Conservation (phyloP, 257 asterid species). For the Nicotiana undulata region DNA sequence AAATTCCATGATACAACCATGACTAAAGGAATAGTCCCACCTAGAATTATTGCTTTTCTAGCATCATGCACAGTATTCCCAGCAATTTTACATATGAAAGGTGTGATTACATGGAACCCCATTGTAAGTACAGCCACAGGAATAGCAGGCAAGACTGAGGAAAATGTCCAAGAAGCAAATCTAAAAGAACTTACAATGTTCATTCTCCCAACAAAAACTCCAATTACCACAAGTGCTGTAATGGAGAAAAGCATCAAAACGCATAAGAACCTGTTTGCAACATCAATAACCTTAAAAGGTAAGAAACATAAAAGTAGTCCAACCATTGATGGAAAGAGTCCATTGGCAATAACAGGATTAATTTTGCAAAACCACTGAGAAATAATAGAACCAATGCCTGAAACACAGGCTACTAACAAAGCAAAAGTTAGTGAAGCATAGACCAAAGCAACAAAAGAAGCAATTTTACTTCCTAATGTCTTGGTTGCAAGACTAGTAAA, state of each 20-base stretch:
- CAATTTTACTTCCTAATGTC: conserved; percentile 24
- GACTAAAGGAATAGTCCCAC: conserved; percentile 26
- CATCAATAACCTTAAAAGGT: conserved; percentile 26
- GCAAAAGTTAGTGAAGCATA: conserved; percentile 31
- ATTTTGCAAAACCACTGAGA: conserved; percentile 26
- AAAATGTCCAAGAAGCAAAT: conserved; percentile 23
- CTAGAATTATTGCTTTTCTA: conserved; percentile 26
- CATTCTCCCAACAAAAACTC: conserved; percentile 22
- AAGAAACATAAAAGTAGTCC: conserved; percentile 16
- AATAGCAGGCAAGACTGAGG: conserved; percentile 30
- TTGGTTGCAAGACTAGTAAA: conserved; percentile 31
- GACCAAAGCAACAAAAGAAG: conserved; percentile 30
- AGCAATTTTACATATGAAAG: conserved; percentile 34
- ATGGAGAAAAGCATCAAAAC: conserved; percentile 28
- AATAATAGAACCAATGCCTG: conserved; percentile 33
- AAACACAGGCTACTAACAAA: conserved; percentile 32
- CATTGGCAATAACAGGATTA: conserved; percentile 22
- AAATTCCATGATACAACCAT: conserved; percentile 34
- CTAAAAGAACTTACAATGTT: conserved; percentile 24
- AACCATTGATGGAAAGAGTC: conserved; percentile 21
- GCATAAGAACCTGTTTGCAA: conserved; percentile 24
- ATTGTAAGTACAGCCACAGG: conserved; percentile 35
- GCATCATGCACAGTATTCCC: conserved; percentile 27
- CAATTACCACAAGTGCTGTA: conserved; percentile 20
- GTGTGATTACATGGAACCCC: conserved; percentile 36